These are phyloP conservation scores for Leptoxyphium fumago DNA, from an alignment of 2,329 filamentous ascomycete genomes.

Conservation along the genomic window DNA sequence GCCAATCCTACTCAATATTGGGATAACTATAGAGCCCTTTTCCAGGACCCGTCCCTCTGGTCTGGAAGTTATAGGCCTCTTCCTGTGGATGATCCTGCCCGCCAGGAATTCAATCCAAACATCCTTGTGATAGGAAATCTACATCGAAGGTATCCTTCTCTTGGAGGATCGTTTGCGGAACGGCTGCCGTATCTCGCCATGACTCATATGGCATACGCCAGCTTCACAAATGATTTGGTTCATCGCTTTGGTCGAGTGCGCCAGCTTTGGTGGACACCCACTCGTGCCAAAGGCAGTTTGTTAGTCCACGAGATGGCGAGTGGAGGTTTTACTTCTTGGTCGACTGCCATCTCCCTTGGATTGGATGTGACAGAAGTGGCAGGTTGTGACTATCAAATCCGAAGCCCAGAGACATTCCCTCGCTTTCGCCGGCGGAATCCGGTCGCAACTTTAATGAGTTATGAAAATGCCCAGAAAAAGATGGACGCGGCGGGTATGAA, in stretches of 20 bases:
- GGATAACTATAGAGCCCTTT: conserved; percentile 34
- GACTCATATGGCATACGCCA: conserved; percentile 47
- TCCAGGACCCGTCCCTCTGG: conserved; percentile 34
- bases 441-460: neutral
- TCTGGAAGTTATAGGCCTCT: conserved; percentile 27
- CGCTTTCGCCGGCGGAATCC: neutral
- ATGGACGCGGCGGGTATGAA: neutral
- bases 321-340: neutral
- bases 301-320: neutral
- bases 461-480: neutral
- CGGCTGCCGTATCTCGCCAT: conserved; percentile 28
- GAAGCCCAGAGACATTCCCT: neutral
- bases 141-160: neutral
- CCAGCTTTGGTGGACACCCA: conserved; percentile 58
- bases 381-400: neutral
- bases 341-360: neutral
- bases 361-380: conserved; percentile 30
- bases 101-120: conserved; percentile 48
- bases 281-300: neutral
- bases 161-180: neutral
- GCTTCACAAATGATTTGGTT: conserved; percentile 33
- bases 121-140: conserved; percentile 43
- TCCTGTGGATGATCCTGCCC: conserved; percentile 24
- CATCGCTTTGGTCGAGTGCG: conserved; percentile 67
- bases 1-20: conserved; percentile 9